Evolutionary conservation across 345 rosid species (phyloP), one percentile per base, ranked within the genome.

Genomic region (Excoecaria cochinchinensis): DNA sequence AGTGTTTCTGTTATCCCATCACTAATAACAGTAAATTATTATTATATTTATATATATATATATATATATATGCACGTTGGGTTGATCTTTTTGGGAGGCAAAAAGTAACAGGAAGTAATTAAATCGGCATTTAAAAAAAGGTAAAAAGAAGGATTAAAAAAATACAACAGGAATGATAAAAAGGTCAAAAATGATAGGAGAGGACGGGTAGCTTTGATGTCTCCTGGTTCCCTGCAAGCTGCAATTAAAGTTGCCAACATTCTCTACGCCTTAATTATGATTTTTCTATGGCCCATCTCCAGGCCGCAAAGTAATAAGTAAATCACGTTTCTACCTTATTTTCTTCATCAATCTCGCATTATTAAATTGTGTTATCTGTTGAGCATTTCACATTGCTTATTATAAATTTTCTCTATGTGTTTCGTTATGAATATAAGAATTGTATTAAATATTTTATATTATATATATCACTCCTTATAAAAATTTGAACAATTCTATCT

Each of bases 221-320:
- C 78, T 81, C 86, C 84, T 58, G 15, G 74, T 70, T 76, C 64
- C 86, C 83, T 76, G 77, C 81, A 85, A 78, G 79, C 84, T 75
- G 81, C 80, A 68, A 77, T 58, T 62, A 69, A 58, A 75, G 71
- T 73, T 57, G 65, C 63, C 67, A 19, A 51, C 81, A 77, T 69
- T 38, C 78, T 59, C 39, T 71, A 15, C 36, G 36, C n/a, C 46
- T 6, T 63, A 6, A 50, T 42, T 0, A 17, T 14, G 36, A 47
- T 5, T 16, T 36, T 10, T 31, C 6, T 16, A 4, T 36, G 70
- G 77, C 63, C 77, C 63, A 64, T 73, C 39, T 58, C 61, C 24
- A 56, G 75, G 75, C 75, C 75, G 55, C 66, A 44, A n/a, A 58
- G 74, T 51, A 21, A 31, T 31, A 31, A 31, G 2, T 31, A 31